Evolutionary conservation across 1,284 basidiomycete species (phyloP).

Genomic region (Rhizoctonia solani): DNA sequence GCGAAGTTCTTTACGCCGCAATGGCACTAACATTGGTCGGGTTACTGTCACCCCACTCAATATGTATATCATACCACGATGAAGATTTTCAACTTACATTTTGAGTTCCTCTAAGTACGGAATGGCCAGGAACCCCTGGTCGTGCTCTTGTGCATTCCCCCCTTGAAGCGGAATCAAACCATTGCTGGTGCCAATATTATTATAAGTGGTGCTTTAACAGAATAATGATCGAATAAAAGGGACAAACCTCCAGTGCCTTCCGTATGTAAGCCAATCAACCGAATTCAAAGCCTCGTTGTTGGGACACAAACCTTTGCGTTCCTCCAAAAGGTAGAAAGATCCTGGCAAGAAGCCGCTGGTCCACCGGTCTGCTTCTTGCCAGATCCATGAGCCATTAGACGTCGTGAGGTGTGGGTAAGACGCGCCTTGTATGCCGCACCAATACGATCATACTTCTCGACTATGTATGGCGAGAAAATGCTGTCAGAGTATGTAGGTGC

Average conservation of each 20-base stretch:
- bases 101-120: slow-evolving; percentile 62
- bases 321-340: slow-evolving; percentile 60
- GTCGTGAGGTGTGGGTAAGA: slow-evolving; percentile 64
- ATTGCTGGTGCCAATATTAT: slow-evolving; percentile 65
- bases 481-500: slow-evolving; percentile 14
- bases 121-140: slow-evolving; percentile 49
- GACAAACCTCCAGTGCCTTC: slow-evolving; percentile 49
- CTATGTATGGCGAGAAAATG: slow-evolving; percentile 28
- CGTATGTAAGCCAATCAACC: slow-evolving; percentile 54
- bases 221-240: neutral
- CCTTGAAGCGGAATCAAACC: slow-evolving; percentile 6
- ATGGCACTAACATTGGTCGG: slow-evolving; percentile 49
- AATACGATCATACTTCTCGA: slow-evolving; percentile 23
- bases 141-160: slow-evolving; percentile 50
- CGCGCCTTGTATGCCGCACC: slow-evolving; percentile 44
- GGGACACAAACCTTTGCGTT: slow-evolving; percentile 52
- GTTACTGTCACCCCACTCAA: slow-evolving; percentile 44
- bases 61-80: neutral
- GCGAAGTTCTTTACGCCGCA: slow-evolving; percentile 50
- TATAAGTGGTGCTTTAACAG: no score
- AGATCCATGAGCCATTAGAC: slow-evolving; percentile 55
- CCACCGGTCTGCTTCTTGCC: slow-evolving; percentile 61
- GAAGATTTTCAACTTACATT: slow-evolving; percentile 43
- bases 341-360: slow-evolving; percentile 70
- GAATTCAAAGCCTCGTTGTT: slow-evolving; percentile 24